phyloP scores from a whole-genome alignment of 257 asterid genomes.

The Penstemon newberryi region DNA sequence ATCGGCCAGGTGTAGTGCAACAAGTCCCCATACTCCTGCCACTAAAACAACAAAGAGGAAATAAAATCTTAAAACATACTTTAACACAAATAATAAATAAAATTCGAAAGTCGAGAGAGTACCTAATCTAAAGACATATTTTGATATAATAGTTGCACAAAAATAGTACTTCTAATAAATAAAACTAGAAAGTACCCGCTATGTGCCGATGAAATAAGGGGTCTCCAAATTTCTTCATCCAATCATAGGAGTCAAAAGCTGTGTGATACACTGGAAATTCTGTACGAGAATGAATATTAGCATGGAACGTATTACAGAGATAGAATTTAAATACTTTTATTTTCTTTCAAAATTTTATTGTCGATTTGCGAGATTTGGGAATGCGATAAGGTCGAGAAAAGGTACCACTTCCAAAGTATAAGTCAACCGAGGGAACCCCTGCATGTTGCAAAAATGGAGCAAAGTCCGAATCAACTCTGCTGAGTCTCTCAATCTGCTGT shows the following conservation, averaged over 20 bases:
- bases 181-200: conserved; percentile 51
- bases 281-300: conserved; percentile 36
- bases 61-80: conserved; percentile 1
- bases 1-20: conserved; percentile 79
- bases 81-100: not conserved
- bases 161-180: not conserved
- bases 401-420: conserved; percentile 82
- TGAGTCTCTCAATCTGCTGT: conserved; percentile 61
- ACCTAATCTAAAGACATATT: not conserved
- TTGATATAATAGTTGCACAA: no score
- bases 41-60: conserved; percentile 41
- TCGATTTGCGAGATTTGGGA: conserved; percentile 4
- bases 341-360: not conserved
- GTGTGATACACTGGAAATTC: conserved; percentile 96
- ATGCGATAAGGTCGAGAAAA: conserved; percentile 25
- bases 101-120: no score
- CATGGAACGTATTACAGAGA: not conserved
- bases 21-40: conserved; percentile 88
- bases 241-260: conserved; percentile 83
- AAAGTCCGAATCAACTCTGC: conserved; percentile 89
- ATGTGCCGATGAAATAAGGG: conserved; percentile 88
- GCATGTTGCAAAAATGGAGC: conserved; percentile 91
- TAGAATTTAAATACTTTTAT: not conserved
- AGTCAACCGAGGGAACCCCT: conserved; percentile 77
- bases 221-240: conserved; percentile 83